phyloP scores from a whole-genome alignment of 495 filamentous ascomycete species.

The Penicillium fimorum region DNA sequence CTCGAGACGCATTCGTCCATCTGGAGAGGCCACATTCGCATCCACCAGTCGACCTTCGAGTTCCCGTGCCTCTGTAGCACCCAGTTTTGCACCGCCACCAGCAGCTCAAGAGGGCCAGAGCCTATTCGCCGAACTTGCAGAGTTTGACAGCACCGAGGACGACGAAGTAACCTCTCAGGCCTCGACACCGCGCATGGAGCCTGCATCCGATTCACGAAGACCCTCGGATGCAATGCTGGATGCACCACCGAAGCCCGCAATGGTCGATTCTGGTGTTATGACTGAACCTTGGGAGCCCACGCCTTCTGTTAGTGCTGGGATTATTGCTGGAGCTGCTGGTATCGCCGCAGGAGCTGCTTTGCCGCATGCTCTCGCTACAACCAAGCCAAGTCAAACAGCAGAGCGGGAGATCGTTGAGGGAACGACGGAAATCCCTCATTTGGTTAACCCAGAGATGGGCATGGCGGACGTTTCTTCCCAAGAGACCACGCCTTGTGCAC shows the following conservation, averaged over 20 bases:
- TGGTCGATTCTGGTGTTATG: constrained; percentile 85
- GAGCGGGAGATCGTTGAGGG: constrained; percentile 24
- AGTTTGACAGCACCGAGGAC: constrained; percentile 65
- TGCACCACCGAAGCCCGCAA: constrained; percentile 39
- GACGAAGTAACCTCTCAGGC: constrained; percentile 56
- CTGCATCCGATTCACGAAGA: constrained; percentile 38
- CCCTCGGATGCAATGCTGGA: constrained; percentile 36
- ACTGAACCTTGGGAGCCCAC: constrained; percentile 66
- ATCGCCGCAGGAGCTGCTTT: constrained; percentile 7
- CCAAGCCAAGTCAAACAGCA: constrained; percentile 15
- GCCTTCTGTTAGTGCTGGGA: constrained; percentile 4
- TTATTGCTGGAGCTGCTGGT: constrained; percentile 9
- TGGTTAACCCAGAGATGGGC: constrained; percentile 23
- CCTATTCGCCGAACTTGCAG: constrained; percentile 84
- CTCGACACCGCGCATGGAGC: constrained; percentile 49
- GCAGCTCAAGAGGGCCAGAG: constrained; percentile 66
- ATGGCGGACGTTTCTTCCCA: constrained; percentile 38
- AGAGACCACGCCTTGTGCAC: constrained; percentile 38
- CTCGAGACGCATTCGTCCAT: constrained; percentile 60
- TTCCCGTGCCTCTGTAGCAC: constrained; percentile 50
- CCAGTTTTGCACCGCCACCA: constrained; percentile 44
- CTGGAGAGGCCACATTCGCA: constrained; percentile 61
- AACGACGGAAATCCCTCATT: constrained; percentile 2
- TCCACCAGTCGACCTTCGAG: constrained; percentile 49
- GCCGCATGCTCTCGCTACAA: constrained; percentile 21